Evolutionary conservation across 2,329 filamentous ascomycete species (phyloP), one percentile per base, ranked within the genome.

Genomic region (Phyllosticta citrichinensis): DNA sequence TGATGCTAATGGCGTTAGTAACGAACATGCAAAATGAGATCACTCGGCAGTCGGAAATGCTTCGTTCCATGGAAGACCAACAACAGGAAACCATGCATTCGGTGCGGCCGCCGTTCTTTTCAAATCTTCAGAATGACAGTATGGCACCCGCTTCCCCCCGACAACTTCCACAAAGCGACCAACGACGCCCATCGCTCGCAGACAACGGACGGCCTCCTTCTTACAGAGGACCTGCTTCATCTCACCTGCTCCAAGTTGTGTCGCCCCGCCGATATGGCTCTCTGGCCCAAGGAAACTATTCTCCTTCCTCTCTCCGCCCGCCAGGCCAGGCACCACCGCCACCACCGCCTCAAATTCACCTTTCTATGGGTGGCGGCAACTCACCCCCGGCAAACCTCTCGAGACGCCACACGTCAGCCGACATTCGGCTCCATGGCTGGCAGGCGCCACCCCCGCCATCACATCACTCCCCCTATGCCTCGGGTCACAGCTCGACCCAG

Each of bases 381-480:
- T 83, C 83, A 47, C 81, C 83, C 24, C 81, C 82, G 1, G 82
- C 84, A 61, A 91, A 85, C 68, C 80, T 96, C 55, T 83, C 86
- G 53, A 86, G 93, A 64, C 85, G 93, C 63, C 94, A 99, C 75
- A 99, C 94, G 1, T 93, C 92, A 50, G 94, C 94, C 62, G 94
- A 99, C 71, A 97, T 99, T 67, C 87, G 94, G 58, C 87, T 77
- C 5, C 76, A 79, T 64, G 77, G 77, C 63, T 92, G 78, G 67
- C 88, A 91, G 70, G 90, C 80, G 8, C 79, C 73, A 64, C 77
- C 68, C 55, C 72, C 75, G 19, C 71, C 71, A 40, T 72, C 75
- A 56, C 76, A 79, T 52, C 80, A 83, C 25, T 88, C 87, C 5
- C 88, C 87, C 11, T 88, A 85, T 69, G 80, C 82, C 8, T 86